Percentiles rank a stretch among this genome's conserved stretches.
Conservation (phyloP, 2,329 filamentous ascomycete species). For the Arthrobotrys sinensis region DNA sequence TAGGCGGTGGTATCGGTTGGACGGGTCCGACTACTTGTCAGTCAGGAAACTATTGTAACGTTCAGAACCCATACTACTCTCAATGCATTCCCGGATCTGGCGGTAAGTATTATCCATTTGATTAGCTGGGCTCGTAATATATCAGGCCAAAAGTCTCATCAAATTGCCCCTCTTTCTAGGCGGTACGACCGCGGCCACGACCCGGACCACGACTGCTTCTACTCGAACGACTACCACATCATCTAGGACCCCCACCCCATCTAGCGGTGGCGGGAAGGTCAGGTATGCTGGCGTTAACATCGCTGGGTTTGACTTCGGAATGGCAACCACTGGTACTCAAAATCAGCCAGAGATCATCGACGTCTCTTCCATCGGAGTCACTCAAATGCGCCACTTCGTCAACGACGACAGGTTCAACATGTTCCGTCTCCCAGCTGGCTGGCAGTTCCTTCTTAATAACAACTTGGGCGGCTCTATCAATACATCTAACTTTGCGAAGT, state of each 20-base stretch:
- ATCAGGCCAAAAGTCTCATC: not conserved
- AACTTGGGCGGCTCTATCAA: conserved; percentile 72
- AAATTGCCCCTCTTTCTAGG: not conserved
- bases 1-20: conserved; percentile 67
- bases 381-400: conserved; percentile 74
- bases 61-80: conserved; percentile 62
- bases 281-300: conserved; percentile 68
- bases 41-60: conserved; percentile 59
- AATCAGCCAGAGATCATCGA: conserved; percentile 33
- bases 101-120: not conserved
- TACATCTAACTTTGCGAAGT: conserved; percentile 70
- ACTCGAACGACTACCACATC: conserved; percentile 19
- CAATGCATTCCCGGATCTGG: conserved; percentile 63
- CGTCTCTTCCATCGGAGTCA: conserved; percentile 68
- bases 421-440: conserved; percentile 74
- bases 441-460: conserved; percentile 75
- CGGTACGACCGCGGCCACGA: not conserved
- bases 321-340: conserved; percentile 66
- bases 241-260: conserved; percentile 15
- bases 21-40: conserved; percentile 61
- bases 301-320: conserved; percentile 71
- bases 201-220: not conserved
- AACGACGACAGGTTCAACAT: conserved; percentile 73
- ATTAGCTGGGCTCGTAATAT: not conserved
- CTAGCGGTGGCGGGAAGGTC: conserved; percentile 24